Evolutionary conservation across 2,329 filamentous ascomycete species (phyloP), one percentile per base, ranked within the genome.

Genomic region (Claviceps spartinae): DNA sequence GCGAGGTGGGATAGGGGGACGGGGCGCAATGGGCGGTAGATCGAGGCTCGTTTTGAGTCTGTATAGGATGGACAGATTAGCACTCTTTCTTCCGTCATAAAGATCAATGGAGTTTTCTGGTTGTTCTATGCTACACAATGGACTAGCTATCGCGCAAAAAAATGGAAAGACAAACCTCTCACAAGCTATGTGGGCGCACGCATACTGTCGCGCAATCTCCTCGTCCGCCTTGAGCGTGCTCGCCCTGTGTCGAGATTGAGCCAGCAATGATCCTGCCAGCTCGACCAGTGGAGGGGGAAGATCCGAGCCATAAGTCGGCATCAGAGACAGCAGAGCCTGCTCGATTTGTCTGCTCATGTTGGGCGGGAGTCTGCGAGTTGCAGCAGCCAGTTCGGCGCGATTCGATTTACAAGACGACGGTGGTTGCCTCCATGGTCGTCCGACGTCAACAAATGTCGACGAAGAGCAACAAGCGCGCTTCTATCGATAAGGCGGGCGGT

Each of bases 141-240:
- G 8, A 30, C 26, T 30, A 30, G 26, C 26, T 30, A 8, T 11
- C 9, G 13, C 24, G 16, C 36, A 16, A 43, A 8, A 11, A 16
- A 16, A 22, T 9, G 26, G 41, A 8, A 5, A 40, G 46, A 47
- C 53, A 14, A 18, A 87, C 86, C 87, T 80, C 60, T 91, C 88
- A 63, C 90, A 97, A 20, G 93, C 93, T 54, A 98, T 78, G 67
- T 95, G 84, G 14, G 87, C 86, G 65, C 89, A 95, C 4, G 85
- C 86, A 65, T 93, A 93, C 4, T 79, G 76, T 20, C 90, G 78
- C n/a, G 85, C 88, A 57, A 93, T 82, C 65, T 96, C 90, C 65
- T 95, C 89, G 52, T 94, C 88, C 3, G 82, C 77, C 64, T 89
- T 94, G 50, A 96, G 73, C 16, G 79, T 85, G 61, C 81, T 83